phyloP scores from a whole-genome alignment of 352 stramenopile genomes.

The Globisporangium cederbergense region DNA sequence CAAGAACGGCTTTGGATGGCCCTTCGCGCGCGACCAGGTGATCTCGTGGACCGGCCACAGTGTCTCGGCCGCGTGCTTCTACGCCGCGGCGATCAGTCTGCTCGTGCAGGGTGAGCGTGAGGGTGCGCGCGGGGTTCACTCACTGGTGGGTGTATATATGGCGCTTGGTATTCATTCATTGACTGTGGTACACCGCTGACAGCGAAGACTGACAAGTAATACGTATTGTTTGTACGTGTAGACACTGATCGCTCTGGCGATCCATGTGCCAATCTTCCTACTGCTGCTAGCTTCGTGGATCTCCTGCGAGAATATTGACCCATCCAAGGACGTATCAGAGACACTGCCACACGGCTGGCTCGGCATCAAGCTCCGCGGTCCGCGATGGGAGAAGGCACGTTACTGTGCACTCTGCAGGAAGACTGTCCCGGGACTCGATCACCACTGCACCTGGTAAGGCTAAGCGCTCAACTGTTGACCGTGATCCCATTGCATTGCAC shows the following conservation, averaged over 20 bases:
- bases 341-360: constrained; percentile 55
- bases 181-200: not conserved
- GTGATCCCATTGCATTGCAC: not conserved
- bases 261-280: constrained; percentile 48
- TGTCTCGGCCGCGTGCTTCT: constrained; percentile 63
- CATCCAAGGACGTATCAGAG: constrained; percentile 35
- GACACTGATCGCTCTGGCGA: constrained; percentile 44
- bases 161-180: not conserved
- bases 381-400: constrained; percentile 75
- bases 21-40: constrained; percentile 76
- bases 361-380: constrained; percentile 57
- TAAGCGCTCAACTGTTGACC: not conserved
- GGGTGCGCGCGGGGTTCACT: constrained; percentile 5
- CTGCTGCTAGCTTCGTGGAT: constrained; percentile 60
- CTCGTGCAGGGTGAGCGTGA: constrained; percentile 13
- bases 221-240: constrained; percentile 16
- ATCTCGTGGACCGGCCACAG: constrained; percentile 69
- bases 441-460: constrained; percentile 81
- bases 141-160: constrained; percentile 14
- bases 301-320: constrained; percentile 73
- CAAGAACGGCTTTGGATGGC: constrained; percentile 63
- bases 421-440: constrained; percentile 70
- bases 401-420: constrained; percentile 84
- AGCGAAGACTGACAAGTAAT: constrained; percentile 5
- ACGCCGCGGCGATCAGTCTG: constrained; percentile 34